Evolutionary conservation across 2,329 filamentous ascomycete genomes (phyloP), one percentile per base, ranked within the genome.

Genomic region (Ceratocystis lukuohia): DNA sequence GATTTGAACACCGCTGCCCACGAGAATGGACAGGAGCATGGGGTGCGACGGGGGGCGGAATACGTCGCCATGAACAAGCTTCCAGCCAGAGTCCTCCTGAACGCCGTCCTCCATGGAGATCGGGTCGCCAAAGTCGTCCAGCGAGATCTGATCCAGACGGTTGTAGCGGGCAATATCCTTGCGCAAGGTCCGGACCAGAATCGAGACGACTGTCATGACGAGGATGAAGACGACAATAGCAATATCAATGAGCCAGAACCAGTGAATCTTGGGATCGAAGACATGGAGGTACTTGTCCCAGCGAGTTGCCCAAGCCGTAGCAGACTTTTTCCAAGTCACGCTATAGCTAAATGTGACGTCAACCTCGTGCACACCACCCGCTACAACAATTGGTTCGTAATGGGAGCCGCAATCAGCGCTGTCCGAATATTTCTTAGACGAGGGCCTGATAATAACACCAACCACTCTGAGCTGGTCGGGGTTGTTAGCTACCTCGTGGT

Each of bases 241-340:
- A 45, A 92, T 96, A 76, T 96, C 96, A 77, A 97, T 89, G 62
- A 99, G 85, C 68, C 92, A 96, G 79, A 97, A 96, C 94, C 94
- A 99, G 76, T 99, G 94, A 71, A 99, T 97, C 80, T 94, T 95
- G 64, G 94, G 92, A 75, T 97, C 92, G 73, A 92, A 95, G 37
- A 99, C 93, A 73, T 97, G 93, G 45, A 99, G 82, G 74, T 97
- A 97, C 77, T 96, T 97, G 80, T 99, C 94, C 94, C 94, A 99
- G 70, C 94, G 85, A 12, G 94, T 99, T 33, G 94, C 94, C 87
- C 96, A 99, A 0, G 88, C 89, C 1, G 92, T 97, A 0, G 82
- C 74, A 0, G 91, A 96, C 70, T 86, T 84, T 67, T 82, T 83
- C 94, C 94, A 99, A 76, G 87, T 88, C 15, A 97, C 90, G 70